A percentile compares a stretch with the other conserved stretches of the same genome.
Conservation (phyloP, 2,329 filamentous ascomycete genomes). For the Blumeria graminis region DNA sequence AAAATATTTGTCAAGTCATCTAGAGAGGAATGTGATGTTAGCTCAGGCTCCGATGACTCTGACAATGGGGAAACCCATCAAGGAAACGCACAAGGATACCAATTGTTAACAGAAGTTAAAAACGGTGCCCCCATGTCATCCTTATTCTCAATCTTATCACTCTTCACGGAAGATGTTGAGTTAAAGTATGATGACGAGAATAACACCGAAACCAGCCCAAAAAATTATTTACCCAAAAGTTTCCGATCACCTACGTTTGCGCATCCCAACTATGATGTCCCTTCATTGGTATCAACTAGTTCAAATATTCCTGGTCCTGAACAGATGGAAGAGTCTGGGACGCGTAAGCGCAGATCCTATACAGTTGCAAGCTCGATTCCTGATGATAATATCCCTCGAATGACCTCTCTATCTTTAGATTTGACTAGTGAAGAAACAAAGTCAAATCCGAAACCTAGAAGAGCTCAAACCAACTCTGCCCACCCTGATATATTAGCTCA, state of each 20-base stretch:
- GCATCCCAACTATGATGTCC: constrained; percentile 11
- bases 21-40: constrained; percentile 23
- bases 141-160: constrained; percentile 82
- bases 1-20: constrained; percentile 96
- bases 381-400: constrained; percentile 25
- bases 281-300: constrained; percentile 14
- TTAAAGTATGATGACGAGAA: constrained; percentile 44
- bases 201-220: constrained; percentile 9
- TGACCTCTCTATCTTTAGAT: constrained; percentile 57
- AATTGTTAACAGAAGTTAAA: constrained; percentile 86
- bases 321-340: constrained; percentile 21
- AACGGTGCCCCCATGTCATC: constrained; percentile 98
- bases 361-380: constrained; percentile 14
- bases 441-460: constrained; percentile 18
- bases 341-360: constrained; percentile 21
- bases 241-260: background rate
- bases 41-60: constrained; percentile 21
- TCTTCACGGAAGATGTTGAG: constrained; percentile 89
- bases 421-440: constrained; percentile 10
- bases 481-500: constrained; percentile 95
- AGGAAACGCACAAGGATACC: constrained; percentile 53
- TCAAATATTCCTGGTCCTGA: constrained; percentile 12
- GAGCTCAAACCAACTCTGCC: constrained; percentile 42
- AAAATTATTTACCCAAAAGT: background rate
- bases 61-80: constrained; percentile 45